A percentile compares a stretch with the other conserved stretches of the same genome.
These are phyloP conservation scores for Mucuna pruriens DNA, from an alignment of 306 rosid species.

Conservation along the genomic window DNA sequence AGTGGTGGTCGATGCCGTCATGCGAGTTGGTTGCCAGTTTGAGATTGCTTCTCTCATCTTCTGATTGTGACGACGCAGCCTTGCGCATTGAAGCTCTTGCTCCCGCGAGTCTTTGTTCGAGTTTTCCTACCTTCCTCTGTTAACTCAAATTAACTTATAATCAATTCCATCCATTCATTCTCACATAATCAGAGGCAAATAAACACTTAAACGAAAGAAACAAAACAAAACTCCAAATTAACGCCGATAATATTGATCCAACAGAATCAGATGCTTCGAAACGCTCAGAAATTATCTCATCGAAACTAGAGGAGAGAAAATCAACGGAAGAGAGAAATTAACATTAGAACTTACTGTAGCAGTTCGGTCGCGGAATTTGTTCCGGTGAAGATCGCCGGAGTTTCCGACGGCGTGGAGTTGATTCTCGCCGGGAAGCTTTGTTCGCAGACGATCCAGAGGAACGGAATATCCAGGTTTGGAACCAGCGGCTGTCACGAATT, in stretches of 20 bases:
- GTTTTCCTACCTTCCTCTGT: constrained; percentile 24
- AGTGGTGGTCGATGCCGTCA: not conserved
- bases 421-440: constrained; percentile 13
- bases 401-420: constrained; percentile 25
- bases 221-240: not conserved
- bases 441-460: not conserved
- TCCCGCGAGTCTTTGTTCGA: constrained; percentile 38
- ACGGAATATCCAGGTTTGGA: not conserved
- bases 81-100: constrained; percentile 46
- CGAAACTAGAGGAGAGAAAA: not conserved
- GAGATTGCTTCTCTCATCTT: constrained; percentile 7
- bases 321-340: not conserved
- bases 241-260: not conserved
- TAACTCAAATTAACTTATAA: not conserved
- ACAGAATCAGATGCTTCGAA: not conserved
- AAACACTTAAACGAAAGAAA: not conserved
- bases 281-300: not conserved
- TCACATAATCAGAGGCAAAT: not conserved
- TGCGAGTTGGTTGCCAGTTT: not conserved
- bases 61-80: not conserved
- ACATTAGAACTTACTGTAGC: not conserved
- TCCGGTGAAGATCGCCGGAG: not conserved
- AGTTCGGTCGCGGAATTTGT: not conserved
- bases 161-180: not conserved
- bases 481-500: not conserved